Percentiles rank a stretch among this genome's conserved stretches.
phyloP scores from a whole-genome alignment of 164 flowering plant species.

The Piper betle region DNA sequence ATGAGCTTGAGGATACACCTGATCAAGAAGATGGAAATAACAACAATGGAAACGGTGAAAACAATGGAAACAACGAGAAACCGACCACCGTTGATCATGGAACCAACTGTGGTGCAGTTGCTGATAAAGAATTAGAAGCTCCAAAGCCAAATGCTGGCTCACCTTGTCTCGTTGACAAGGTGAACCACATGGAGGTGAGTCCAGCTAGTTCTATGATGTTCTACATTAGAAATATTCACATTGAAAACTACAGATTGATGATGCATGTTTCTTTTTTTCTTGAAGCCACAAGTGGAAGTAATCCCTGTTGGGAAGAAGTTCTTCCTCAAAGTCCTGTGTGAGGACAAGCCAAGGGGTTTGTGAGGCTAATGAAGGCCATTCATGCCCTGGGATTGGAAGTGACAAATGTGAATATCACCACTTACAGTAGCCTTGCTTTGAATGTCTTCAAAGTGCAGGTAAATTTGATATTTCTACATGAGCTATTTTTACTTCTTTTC shows the following conservation, averaged over 20 bases:
- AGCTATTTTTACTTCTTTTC: not conserved
- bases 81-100: slow-evolving; percentile 17
- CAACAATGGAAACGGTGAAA: slow-evolving; percentile 8
- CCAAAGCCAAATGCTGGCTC: slow-evolving; percentile 8
- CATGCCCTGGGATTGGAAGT: slow-evolving; percentile 72
- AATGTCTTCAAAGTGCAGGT: slow-evolving; percentile 78
- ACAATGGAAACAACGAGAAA: slow-evolving; percentile 8
- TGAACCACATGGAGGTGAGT: not conserved
- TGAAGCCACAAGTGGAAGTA: slow-evolving; percentile 75
- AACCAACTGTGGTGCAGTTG: slow-evolving; percentile 10
- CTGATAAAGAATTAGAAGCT: slow-evolving; percentile 17
- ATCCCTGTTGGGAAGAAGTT: slow-evolving; percentile 53
- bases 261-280: too few relatives aligned
- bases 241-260: not conserved
- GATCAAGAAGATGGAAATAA: slow-evolving; percentile 33
- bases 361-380: slow-evolving; percentile 72
- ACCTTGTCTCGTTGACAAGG: too few relatives aligned
- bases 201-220: slow-evolving; percentile 2
- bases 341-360: slow-evolving; percentile 67
- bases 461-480: not conserved
- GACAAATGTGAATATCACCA: slow-evolving; percentile 59
- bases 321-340: slow-evolving; percentile 63
- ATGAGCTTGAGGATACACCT: slow-evolving; percentile 64
- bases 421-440: slow-evolving; percentile 48
- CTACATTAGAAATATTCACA: not conserved